Base-by-base conservation (phyloP, 257 asterid genomes). In the Gardenia jasminoides region DNA sequence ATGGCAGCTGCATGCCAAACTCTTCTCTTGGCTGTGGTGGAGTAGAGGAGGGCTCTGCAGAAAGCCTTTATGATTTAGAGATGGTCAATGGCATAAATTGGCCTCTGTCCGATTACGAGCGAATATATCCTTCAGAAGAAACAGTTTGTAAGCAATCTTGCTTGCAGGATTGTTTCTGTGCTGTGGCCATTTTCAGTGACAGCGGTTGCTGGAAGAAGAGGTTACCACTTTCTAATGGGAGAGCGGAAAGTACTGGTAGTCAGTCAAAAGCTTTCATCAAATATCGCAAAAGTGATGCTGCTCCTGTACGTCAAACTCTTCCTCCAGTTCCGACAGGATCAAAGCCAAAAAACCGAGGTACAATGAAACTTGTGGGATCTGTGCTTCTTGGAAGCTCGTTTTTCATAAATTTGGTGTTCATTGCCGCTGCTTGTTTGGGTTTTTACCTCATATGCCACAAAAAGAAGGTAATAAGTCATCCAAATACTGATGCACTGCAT, bases 161-260 rank as follows among this genome's bases (percentile, higher is more conserved):
- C 80, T 54, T 84, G 77, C 50, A 46, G 2, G 98, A 91, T 77
- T 89, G 92, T 80, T 72, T 93, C 30, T 91, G 97, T 28, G 84
- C 75, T 31, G 94, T 36, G 41, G 41, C 41, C 41, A 36, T 36
- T 36, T 36, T 36, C 41, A 36, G 41, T 36, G 41, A 5, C 72
- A 66, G 72, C 6, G 84, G 74, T 80, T 93, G 98, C 70, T 91
- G 98, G 98, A 91, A 90, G 85, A 93, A 93, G 89, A 88, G 64
- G 84, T 76, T 88, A n/a, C 97, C 97, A 4, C 84, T 91, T 52
- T 88, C 94, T 8, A 90, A 93, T 75, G 96, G 97, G 65, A 82
- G 84, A 77, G 28, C 70, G 3, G 90, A 87, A 36, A 36, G 41
- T 69, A 22, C n/a, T 0, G 2, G 47, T 48, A 67, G 81, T 9